These are phyloP conservation scores for Beauveria sp. DNA, from an alignment of 2,329 filamentous ascomycete genomes.

Conservation along the genomic window DNA sequence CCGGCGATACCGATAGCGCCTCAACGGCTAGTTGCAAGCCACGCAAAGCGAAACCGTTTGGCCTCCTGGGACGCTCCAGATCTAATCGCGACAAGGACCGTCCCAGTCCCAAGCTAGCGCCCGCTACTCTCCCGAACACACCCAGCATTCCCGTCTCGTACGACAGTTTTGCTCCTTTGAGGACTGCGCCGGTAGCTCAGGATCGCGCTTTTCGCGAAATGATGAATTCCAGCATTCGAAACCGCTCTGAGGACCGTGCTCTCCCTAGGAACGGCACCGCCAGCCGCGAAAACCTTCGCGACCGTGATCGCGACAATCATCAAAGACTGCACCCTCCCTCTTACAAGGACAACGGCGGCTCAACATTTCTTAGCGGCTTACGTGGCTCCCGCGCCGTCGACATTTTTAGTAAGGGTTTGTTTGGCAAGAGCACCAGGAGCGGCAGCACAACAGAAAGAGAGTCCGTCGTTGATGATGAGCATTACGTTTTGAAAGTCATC, in stretches of 20 bases:
- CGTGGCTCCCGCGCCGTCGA: conserved; percentile 70
- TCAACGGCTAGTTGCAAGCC: conserved; percentile 33
- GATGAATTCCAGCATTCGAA: conserved; percentile 57
- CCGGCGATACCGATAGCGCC: conserved; percentile 37
- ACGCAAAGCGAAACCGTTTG: conserved; percentile 48
- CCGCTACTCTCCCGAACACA: conserved; percentile 17
- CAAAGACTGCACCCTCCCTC: conserved; percentile 43
- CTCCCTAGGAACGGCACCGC: conserved; percentile 34
- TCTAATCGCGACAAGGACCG: conserved; percentile 46
- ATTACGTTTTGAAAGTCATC: conserved; percentile 78
- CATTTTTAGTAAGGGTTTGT: conserved; percentile 74
- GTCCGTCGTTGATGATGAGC: conserved; percentile 64
- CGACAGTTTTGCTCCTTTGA: conserved; percentile 34
- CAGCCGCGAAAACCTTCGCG: conserved; percentile 36
- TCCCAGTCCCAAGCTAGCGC: conserved; percentile 30
- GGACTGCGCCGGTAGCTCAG: conserved; percentile 55
- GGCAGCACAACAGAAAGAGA: conserved; percentile 64
- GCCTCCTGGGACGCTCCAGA: conserved; percentile 42
- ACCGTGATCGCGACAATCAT: conserved; percentile 32
- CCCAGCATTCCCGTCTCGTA: conserved; percentile 21
- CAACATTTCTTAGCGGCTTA: conserved; percentile 63
- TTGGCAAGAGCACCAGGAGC: conserved; percentile 68
- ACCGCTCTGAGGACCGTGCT: conserved; percentile 65
- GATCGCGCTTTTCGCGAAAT: conserved; percentile 63
- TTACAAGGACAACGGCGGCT: conserved; percentile 54